Percentiles rank a stretch among this genome's conserved stretches.
Evolutionary conservation across 345 rosid species (phyloP).

Genomic region (Ceriops tagal): DNA sequence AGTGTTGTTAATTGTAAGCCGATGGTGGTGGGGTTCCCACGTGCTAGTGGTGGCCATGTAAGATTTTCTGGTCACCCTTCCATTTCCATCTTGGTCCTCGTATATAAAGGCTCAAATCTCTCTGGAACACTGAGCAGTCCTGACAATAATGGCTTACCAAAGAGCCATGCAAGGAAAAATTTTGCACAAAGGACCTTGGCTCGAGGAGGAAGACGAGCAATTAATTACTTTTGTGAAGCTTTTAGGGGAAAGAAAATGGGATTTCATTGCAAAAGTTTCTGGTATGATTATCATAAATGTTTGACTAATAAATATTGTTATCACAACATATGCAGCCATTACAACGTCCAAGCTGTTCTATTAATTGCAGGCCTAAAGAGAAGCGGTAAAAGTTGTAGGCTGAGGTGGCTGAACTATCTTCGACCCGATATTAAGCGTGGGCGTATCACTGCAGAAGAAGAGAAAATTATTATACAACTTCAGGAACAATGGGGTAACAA

Average conservation of each 20-base stretch:
- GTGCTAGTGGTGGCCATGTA: conserved; percentile 37
- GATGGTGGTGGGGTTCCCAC: conserved; percentile 36
- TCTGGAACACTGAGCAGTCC: not conserved
- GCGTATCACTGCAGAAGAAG: conserved; percentile 56
- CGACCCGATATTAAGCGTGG: conserved; percentile 56
- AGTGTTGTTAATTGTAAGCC: conserved; percentile 13
- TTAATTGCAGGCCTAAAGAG: conserved; percentile 48
- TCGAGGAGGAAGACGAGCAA: conserved; percentile 53
- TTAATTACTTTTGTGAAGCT: conserved; percentile 41
- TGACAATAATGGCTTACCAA: conserved; percentile 15
- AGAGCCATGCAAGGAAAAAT: conserved; percentile 35
- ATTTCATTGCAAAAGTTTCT: conserved; percentile 50
- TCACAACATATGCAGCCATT: not conserved
- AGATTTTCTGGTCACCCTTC: conserved; percentile 37
- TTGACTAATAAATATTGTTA: not conserved
- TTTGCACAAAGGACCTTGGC: conserved; percentile 60
- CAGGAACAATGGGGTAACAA: conserved; percentile 72
- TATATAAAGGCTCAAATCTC: conserved; percentile 21
- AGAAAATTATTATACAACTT: conserved; percentile 47
- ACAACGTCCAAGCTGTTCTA: not conserved
- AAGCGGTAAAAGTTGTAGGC: conserved; percentile 74
- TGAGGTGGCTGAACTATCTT: conserved; percentile 72
- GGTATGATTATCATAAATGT: conserved; percentile 24
- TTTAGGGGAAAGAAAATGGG: conserved; percentile 67
- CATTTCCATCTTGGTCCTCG: conserved; percentile 2